Evolutionary conservation across 1,284 basidiomycete species (phyloP), one percentile per base, ranked within the genome.

Genomic region (Mycena citricolor): DNA sequence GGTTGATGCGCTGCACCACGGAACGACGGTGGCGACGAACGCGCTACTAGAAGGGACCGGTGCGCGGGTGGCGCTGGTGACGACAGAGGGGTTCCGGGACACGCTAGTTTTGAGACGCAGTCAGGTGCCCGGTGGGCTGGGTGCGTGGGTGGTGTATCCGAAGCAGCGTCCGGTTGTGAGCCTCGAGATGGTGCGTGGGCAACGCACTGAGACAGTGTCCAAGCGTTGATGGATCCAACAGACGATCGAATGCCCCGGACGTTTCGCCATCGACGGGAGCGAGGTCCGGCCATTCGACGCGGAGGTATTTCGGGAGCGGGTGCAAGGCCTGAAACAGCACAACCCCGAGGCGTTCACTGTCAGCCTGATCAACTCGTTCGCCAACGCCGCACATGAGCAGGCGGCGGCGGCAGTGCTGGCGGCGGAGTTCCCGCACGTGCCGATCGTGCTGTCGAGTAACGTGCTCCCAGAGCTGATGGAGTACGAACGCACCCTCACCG

Each of bases 401-500:
- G 51, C 50, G 16, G 61, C 57, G 21, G 56, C 53, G 20, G 39
- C 45, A 13, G 33, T 60, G 17, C 34, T 62, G 6, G 47, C 43
- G 31, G 35, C 51, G 5, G 61, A 64, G 32, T 61, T 64, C 39
- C 61, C 62, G 1, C 49, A 46, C 12, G 28, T 61, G 11, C 61
- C 62, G 2, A 46, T 63, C 11, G 61, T 57, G 14, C 44, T 63
- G 14, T 60, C 57, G 13, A 54, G 53, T 38, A 52, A 58, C 24
- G 53, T 64, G 30, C 42, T 62, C 8, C 60, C 61, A 3, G 63
- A 64, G 38, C 47, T 64, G 32, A 59, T 58, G 54, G 61, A 64
- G 39, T 64, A 64, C 37, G 63, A 63, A 42, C 46, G 63, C 22
- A 63, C 63, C 8, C 51, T 64, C 36, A 64, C 63, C 2, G 60